Evolutionary conservation across 1,139 yeast species (phyloP), one percentile per base, ranked within the genome.

Genomic region (Pichia sp.): DNA sequence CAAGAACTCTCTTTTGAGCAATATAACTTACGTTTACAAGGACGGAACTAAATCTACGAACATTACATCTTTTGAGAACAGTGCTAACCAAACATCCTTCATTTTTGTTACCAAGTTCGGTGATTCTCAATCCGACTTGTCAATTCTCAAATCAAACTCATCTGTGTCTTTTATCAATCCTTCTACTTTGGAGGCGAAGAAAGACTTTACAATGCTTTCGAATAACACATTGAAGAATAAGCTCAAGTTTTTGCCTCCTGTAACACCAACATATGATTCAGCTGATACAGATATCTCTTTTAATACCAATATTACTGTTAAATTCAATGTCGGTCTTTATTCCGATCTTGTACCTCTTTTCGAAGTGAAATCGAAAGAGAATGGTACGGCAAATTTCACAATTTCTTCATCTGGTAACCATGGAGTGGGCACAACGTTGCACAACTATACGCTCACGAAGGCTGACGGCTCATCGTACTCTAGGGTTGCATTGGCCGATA

Each of bases 401-500:
- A 51, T 79, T 3, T 65, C 79, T 2, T 74, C 78, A 13, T 54
- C 60, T 9, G 84, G 85, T 1, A 81, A 81, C 59, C 70, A 73
- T 59, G 87, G 86, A 0, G 58, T 61, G 43, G 86, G 83, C 2
- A 58, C 68, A 2, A 71, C 81, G 18, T 72, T 71, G 54, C 78
- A 71, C 65, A 69, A 65, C 50, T 65, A 66, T 56, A 65, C 66
- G 3, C 64, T 71, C 18, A n/a, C 52, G 6, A 59, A 58, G 12
- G 55, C 64, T 9, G 54, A 61, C 2, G 60, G 66, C 26, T 54
- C 34, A 4, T 8, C 58, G 8, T 75, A 74, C 56, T 64, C 66
- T 42, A 70, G 82, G 58, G 64, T 62, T 31, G 82, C 79, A 3
- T 66, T 68, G 26, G 75, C 78, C 12, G 68, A 61, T 0, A 73